Conservation (phyloP, 148 eudicot species). For the Diospyros kaki region DNA sequence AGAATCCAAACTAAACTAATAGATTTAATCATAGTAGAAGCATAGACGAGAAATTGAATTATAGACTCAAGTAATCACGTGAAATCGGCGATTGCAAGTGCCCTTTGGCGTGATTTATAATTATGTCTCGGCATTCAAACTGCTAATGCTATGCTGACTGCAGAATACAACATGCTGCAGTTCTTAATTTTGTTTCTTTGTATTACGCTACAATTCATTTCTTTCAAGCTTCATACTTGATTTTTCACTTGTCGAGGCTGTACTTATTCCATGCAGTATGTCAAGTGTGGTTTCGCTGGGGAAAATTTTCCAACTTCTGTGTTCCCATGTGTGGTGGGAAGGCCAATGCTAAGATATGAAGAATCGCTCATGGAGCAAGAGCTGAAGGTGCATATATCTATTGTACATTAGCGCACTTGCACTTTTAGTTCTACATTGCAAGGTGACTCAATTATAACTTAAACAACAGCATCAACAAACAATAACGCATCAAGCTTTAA, state of each 20-base stretch:
- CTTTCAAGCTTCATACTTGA: not conserved
- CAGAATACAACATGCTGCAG: not conserved
- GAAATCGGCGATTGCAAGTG: not conserved
- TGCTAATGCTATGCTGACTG: too few relatives aligned
- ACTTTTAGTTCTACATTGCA: not conserved
- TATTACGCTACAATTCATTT: not conserved
- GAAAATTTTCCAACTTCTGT: slow-evolving; percentile 98
- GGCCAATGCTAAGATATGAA: slow-evolving; percentile 91
- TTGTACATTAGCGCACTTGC: not conserved
- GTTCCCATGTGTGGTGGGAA: slow-evolving; percentile 95
- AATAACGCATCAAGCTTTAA: too few relatives aligned
- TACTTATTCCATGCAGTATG: slow-evolving; percentile 67
- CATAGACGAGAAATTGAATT: not conserved
- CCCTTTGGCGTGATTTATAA: not conserved
- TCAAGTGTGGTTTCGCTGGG: slow-evolving; percentile 98
- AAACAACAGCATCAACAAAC: not conserved
- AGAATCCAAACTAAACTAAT: not conserved
- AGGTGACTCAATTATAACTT: not conserved
- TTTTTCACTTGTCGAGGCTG: not conserved
- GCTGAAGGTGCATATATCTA: slow-evolving; percentile 48
- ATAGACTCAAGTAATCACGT: not conserved
- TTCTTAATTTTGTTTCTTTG: not conserved
- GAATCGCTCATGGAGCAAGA: slow-evolving; percentile 96
- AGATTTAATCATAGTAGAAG: not conserved
- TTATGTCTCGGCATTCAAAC: not conserved